Base-by-base conservation (phyloP, 1,284 basidiomycete genomes). In the Wolfiporia cocos region DNA sequence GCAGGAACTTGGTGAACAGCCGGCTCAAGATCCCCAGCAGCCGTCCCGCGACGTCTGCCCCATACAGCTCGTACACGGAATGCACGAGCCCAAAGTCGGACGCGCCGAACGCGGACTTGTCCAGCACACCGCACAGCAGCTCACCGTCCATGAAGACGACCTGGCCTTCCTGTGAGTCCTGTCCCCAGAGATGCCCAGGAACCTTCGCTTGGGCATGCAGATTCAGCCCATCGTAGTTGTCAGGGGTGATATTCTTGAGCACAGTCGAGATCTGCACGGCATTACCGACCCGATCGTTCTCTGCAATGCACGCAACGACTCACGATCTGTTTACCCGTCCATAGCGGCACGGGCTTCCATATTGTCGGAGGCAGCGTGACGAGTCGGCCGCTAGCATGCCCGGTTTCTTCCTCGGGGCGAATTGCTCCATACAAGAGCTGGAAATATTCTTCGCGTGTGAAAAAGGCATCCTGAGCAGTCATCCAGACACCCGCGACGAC, bases 401-500 rank as follows among this genome's bases (percentile, higher is more conserved):
- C 78, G 2, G 53, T 50, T 48, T 84, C 78, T 30, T 87, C 83
- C 66, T 99, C 96, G 7, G 94, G 92, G 45, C 91, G 75, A 36
- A 99, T 71, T 5, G 95, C 92, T 36, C 96, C 96, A 58, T 98
- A 99, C 12, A 99, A 76, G 40, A 99, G 73, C 68, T 99, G 96
- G 66, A 91, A 90, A 62, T 99, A 99, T 61, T 99, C 89, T 54
- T 96, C 92, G 42, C 96, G 81, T 4, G 85, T 84, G 69, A 99
- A 96, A 68, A 97, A 96, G 2, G 91, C 78, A 55, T 95, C 88
- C 63, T 94, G 94, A 62, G 84, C 87, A 41, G 96, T 98, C 92
- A 99, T 96, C 93, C 95, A 98, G 17, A 98, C 89, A 51, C 92
- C 96, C 15, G 96, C 93, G 30, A 98, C 95, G 47, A 99, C 92